Evolutionary conservation across 148 eudicot species (phyloP).

Genomic region (Euryodendron excelsum): DNA sequence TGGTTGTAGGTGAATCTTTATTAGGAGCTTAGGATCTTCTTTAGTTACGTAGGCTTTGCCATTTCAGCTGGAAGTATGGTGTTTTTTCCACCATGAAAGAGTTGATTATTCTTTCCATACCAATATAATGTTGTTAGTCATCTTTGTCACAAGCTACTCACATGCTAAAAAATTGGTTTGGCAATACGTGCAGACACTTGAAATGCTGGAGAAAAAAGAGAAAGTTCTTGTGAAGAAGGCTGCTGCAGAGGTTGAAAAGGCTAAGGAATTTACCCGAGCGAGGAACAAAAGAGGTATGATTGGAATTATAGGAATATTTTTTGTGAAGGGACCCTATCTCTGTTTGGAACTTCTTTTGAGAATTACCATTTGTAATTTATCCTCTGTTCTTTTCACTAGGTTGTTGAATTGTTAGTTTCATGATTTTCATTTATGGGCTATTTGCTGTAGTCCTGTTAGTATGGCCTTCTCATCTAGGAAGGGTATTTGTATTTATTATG

Average conservation of each 20-base stretch:
- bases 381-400: not conserved
- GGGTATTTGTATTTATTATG: not conserved
- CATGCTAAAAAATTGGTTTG: not conserved
- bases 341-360: not conserved
- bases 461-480: not conserved
- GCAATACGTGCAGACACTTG: conserved; percentile 55
- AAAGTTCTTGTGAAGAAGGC: conserved; percentile 67
- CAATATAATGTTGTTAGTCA: not conserved
- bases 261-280: conserved; percentile 67
- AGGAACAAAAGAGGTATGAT: conserved; percentile 75
- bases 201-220: conserved; percentile 86
- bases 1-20: not conserved
- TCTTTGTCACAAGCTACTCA: not conserved
- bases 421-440: not conserved
- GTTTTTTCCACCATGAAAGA: not conserved
- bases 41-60: not conserved
- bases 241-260: conserved; percentile 67
- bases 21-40: not conserved
- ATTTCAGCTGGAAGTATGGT: not conserved
- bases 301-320: not conserved
- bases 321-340: not conserved
- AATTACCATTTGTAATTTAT: not conserved
- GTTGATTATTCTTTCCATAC: not conserved
- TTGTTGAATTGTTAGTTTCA: not conserved
- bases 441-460: not conserved